phyloP scores from a whole-genome alignment of 78 protist species.

The Guillardia theta region DNA sequence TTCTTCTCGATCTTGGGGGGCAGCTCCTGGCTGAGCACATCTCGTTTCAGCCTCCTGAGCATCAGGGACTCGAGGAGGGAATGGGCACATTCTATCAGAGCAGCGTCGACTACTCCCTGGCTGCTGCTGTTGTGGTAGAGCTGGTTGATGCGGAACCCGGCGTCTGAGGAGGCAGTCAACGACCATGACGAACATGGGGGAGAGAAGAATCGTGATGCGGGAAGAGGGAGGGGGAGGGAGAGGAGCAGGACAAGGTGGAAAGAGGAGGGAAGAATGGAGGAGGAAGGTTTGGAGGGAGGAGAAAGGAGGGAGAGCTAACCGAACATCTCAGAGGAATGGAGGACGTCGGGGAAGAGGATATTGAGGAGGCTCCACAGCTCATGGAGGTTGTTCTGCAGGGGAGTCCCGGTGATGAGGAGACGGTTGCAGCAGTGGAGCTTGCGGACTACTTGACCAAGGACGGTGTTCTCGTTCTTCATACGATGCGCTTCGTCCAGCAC shows the following conservation, averaged over 20 bases:
- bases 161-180: no score
- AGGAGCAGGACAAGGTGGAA: no score
- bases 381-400: slow-evolving; percentile 55
- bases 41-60: slow-evolving; percentile 56
- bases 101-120: background rate
- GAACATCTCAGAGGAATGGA: no score
- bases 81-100: slow-evolving; percentile 76
- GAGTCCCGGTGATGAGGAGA: background rate
- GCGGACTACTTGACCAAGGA: background rate
- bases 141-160: background rate
- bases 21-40: slow-evolving; percentile 7
- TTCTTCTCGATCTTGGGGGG: slow-evolving; percentile 29
- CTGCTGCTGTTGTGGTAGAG: background rate
- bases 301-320: no score
- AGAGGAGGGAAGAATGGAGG: no score
- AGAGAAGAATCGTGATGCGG: no score
- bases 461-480: slow-evolving; percentile 29
- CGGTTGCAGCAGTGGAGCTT: background rate
- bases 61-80: slow-evolving; percentile 84
- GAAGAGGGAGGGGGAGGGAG: no score
- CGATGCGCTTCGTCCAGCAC: slow-evolving; percentile 54
- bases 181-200: no score
- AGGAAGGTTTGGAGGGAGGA: no score
- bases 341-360: slow-evolving; percentile 48
- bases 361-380: slow-evolving; percentile 51